Percentiles rank a stretch among this genome's conserved stretches.
These are phyloP conservation scores for Eudorina sp. DNA, from an alignment of 139 green algal species.

Conservation along the genomic window DNA sequence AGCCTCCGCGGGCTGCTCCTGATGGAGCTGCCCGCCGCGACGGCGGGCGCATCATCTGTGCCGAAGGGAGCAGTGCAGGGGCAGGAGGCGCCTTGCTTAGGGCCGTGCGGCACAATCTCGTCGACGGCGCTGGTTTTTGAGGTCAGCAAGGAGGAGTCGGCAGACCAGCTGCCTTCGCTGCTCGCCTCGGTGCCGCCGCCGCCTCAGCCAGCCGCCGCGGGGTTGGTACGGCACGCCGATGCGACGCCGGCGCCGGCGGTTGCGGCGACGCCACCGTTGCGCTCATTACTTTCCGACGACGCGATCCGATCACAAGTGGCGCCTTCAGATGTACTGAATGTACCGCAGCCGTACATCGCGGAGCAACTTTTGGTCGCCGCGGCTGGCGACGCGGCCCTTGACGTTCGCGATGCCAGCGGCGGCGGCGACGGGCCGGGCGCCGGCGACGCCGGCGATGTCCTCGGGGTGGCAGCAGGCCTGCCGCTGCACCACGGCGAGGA, in stretches of 20 bases:
- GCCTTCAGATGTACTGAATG: background rate
- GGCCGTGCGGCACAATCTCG: background rate
- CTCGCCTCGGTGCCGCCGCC: background rate
- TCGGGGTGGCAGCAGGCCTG: background rate
- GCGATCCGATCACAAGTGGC: background rate
- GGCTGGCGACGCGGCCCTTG: background rate
- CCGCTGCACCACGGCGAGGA: constrained; percentile 37
- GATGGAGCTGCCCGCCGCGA: background rate
- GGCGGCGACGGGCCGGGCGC: background rate
- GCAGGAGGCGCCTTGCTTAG: background rate
- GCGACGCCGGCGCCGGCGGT: background rate
- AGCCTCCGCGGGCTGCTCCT: constrained; percentile 40
- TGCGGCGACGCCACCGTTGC: background rate
- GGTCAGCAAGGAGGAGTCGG: constrained; percentile 39
- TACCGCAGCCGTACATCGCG: background rate
- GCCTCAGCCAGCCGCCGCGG: background rate
- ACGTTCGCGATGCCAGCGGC: background rate
- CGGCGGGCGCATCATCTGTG: background rate
- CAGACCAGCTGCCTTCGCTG: constrained; percentile 27
- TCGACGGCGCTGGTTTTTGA: constrained; percentile 16
- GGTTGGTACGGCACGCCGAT: background rate
- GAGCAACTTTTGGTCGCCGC: constrained; percentile 10
- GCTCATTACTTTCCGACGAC: background rate
- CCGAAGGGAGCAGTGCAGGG: too few relatives aligned
- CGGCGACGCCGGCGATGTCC: background rate